Base-by-base conservation (phyloP, 805 yeast species). In the Barnettozyma botsteinii region DNA sequence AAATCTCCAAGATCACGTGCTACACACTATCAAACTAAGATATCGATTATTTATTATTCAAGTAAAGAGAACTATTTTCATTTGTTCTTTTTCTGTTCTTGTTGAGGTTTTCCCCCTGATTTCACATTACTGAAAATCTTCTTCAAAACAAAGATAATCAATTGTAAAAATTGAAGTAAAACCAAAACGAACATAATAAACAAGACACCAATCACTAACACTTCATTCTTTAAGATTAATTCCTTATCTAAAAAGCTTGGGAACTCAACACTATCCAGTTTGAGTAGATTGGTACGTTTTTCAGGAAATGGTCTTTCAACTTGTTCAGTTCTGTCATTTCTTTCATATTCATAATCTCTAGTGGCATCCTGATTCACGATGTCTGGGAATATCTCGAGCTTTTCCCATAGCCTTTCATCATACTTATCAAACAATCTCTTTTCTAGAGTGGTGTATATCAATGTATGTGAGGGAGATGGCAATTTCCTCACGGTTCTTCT, bases 391-490 rank as follows among this genome's bases (percentile, higher is more conserved):
- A 80, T 67, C 40, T 65, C 67, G 37, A 53, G 55, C 37, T 45
- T 61, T 41, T 25, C 67, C 65, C 59, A 61, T 36, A 53, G 53
- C 37, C 35, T 56, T 46, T 42, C 71, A 38, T 46, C 46, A 30
- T 32, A 42, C 29, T 22, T 45, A 34, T 56, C 57, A n/a, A 54
- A 51, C 3, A 50, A 46, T 3, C 41, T 42, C 4, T 65, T 57
- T 4, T 55, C 50, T 10, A 58, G 33, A 0, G 81, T 67, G 0
- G 88, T 76, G 42, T 78, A 65, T 2, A 86, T 57, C 2, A 88
- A 61, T 2, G 87, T 66, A 40, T 71, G 72, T 44, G 75, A 73
- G 0, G 96, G 95, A 0, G 89, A 70, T 1, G 96, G 96, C 11
- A 84, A 58, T 40, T 75, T 77, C 27, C 84, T 72, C n/a, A 84